Base-by-base conservation (phyloP, 805 yeast genomes). In the Blastobotrys attinorum region DNA sequence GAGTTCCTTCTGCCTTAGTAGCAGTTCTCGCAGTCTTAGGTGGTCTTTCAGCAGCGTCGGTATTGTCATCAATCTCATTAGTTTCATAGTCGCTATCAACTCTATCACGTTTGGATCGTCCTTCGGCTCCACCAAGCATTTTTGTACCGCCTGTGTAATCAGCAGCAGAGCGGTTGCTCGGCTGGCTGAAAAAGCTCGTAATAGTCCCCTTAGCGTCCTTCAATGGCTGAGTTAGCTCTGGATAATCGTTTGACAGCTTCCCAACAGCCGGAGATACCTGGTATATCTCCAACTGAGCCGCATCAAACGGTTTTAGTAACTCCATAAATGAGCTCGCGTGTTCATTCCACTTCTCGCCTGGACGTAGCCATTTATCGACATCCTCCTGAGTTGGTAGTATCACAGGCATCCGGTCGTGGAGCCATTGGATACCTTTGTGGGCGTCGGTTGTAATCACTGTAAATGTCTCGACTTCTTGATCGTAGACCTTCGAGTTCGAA, bases 361-460 rank as follows among this genome's bases (percentile, higher is more conserved):
- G 71, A 42, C 74, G 66, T 29, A 87, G 60, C 96, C 96, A 89
- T 3, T 57, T 53, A 3, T 70, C 58, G 75, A 89, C 78, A 33
- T 71, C 74, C n/a, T 65, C 51, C 0, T 78, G 62, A n/a, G 51
- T 56, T 22, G 66, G 70, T 4, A 87, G 44, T 11, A 86, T 71
- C 1, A 83, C 67, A 0, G 97, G 97, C 77, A 86, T 85, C 21
- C 97, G 67, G 1, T 65, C 61, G 58, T 89, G 96, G 2, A 89
- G 60, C 83, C 87, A 81, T 35, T 66, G 61, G 49, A 88, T 49
- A 37, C 73, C 73, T 31, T 70, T 61, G 0, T 80, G 73, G 0
- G 95, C 90, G 0, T 76, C 74, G 0, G 83, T 82, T 0, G 97
- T 89, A 1, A 86, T 69, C 0, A 89, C 76, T 0, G 94, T 77